Conservation (phyloP, 1,139 yeast genomes). For the Kodamaea plutei region DNA sequence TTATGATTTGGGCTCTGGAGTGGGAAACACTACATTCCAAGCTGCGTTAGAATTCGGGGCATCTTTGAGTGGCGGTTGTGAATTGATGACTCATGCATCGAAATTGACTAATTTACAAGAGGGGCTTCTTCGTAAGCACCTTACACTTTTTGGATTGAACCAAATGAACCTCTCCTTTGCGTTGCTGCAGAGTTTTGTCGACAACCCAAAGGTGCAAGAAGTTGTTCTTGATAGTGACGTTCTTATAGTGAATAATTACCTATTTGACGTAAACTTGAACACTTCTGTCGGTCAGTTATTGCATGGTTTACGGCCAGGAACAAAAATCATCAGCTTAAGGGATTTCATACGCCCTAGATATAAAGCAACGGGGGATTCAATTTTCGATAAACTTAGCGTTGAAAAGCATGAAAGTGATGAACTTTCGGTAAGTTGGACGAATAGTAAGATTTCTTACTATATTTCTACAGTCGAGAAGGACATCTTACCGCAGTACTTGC, state of each 20-base stretch:
- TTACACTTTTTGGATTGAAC: constrained; percentile 59
- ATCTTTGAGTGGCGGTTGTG: constrained; percentile 76
- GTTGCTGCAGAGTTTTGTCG: constrained; percentile 67
- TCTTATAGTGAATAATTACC: constrained; percentile 73
- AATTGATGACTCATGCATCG: constrained; percentile 81
- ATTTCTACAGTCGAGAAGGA: constrained; percentile 63
- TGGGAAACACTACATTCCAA: constrained; percentile 86
- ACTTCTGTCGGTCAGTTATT: constrained; percentile 64
- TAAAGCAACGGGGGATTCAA: constrained; percentile 52
- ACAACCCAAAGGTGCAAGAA: constrained; percentile 51
- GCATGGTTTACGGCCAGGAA: constrained; percentile 61
- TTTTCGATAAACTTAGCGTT: constrained; percentile 61
- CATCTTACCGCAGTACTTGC: constrained; percentile 13
- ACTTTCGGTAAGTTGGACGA: constrained; percentile 84
- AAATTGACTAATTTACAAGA: constrained; percentile 59
- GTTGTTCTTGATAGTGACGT: constrained; percentile 64
- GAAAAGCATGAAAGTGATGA: constrained; percentile 59
- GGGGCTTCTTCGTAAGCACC: constrained; percentile 53
- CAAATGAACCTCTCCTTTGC: constrained; percentile 56
- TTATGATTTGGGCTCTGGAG: constrained; percentile 90
- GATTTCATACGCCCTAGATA: constrained; percentile 64
- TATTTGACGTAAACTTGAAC: constrained; percentile 73
- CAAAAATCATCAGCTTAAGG: constrained; percentile 73
- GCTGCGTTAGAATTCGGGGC: constrained; percentile 88
- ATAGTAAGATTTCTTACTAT: constrained; percentile 75